Evolutionary conservation across 139 green algal genomes (phyloP).

Genomic region (Volvox reticuliferus): DNA sequence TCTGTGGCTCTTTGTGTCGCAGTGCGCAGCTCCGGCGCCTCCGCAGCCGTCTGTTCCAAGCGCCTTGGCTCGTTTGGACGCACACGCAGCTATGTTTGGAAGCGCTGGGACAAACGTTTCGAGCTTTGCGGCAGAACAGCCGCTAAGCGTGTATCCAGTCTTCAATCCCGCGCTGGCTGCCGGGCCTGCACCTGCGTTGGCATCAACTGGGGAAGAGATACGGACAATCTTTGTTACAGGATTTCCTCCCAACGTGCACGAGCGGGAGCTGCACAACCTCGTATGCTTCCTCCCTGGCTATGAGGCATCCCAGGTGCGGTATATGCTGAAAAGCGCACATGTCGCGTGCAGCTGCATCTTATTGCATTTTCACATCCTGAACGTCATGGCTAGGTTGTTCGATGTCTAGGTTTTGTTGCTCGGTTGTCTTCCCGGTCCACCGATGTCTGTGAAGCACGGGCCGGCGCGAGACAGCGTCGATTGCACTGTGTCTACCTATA

Average conservation of each 20-base stretch:
- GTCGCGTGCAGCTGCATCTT: not conserved
- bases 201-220: conserved; percentile 36
- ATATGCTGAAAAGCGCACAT: too few relatives aligned
- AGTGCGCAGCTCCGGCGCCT: conserved; percentile 13
- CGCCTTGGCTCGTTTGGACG: not conserved
- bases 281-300: conserved; percentile 92
- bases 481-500: not conserved
- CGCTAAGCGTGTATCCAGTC: conserved; percentile 10
- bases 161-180: not conserved
- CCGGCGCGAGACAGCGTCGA: not conserved
- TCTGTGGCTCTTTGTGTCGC: not conserved
- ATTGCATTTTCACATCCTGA: not conserved
- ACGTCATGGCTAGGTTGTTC: not conserved
- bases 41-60: not conserved
- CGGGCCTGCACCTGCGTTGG: not conserved
- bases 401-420: too few relatives aligned
- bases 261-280: conserved; percentile 94
- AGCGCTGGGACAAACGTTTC: conserved; percentile 8
- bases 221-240: conserved; percentile 85
- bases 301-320: conserved; percentile 81
- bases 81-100: conserved; percentile 2
- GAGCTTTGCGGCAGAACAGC: conserved; percentile 5
- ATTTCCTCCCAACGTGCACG: conserved; percentile 89
- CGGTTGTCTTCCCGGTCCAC: too few relatives aligned
- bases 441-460: too few relatives aligned